phyloP scores from a whole-genome alignment of 805 yeast genomes.

The Cyberlindnera nakhonratchasimensis region DNA sequence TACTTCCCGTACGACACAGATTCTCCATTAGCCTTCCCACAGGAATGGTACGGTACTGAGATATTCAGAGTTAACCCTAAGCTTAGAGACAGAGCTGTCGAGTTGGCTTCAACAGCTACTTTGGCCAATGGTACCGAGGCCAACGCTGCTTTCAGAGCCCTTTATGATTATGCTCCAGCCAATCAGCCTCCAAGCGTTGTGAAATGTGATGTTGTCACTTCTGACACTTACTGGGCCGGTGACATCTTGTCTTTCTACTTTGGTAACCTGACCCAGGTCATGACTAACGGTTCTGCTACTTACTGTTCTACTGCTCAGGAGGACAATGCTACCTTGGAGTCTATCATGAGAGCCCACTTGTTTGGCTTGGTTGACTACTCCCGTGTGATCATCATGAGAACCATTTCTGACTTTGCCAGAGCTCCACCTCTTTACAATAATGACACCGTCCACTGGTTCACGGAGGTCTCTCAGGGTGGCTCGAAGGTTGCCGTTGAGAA shows the following conservation, averaged over 20 bases:
- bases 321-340: constrained; percentile 17
- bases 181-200: constrained; percentile 11
- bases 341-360: constrained; percentile 15
- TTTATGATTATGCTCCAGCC: constrained; percentile 18
- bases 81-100: constrained; percentile 14
- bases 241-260: constrained; percentile 14
- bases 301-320: constrained; percentile 18
- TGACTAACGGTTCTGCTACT: constrained; percentile 16
- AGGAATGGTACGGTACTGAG: constrained; percentile 18
- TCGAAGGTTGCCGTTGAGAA: constrained; percentile 13
- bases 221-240: constrained; percentile 17
- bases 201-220: constrained; percentile 14
- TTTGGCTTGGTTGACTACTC: constrained; percentile 13
- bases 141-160: constrained; percentile 11
- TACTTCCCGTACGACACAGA: constrained; percentile 19
- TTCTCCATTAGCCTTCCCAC: constrained; percentile 14
- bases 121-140: constrained; percentile 12
- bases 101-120: constrained; percentile 10
- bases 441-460: constrained; percentile 17
- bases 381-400: constrained; percentile 14
- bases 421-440: constrained; percentile 12
- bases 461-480: constrained; percentile 16
- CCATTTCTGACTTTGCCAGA: constrained; percentile 14
- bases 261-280: constrained; percentile 14
- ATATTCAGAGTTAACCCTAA: constrained; percentile 14